Evolutionary conservation across 352 stramenopile species (phyloP).

Genomic region (Phytophthora sp.): DNA sequence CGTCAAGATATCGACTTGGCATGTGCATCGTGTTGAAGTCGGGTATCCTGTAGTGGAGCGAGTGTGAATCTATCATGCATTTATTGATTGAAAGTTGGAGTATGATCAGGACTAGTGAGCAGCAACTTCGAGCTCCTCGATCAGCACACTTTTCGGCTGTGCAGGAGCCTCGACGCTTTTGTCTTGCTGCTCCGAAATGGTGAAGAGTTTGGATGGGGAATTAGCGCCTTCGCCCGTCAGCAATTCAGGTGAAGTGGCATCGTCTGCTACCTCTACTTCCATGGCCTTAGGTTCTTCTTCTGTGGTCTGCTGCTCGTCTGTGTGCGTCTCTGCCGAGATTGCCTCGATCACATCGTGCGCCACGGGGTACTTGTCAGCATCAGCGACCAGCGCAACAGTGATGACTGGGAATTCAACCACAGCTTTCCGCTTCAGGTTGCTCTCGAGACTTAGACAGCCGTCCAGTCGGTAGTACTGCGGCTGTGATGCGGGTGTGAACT

Average conservation of each 20-base stretch:
- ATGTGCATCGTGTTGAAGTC: neutral
- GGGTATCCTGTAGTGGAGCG: neutral
- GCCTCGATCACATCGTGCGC: conserved; percentile 76
- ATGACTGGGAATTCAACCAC: conserved; percentile 85
- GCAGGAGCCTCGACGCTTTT: neutral
- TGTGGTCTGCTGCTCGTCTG: conserved; percentile 2
- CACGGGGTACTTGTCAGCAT: conserved; percentile 62
- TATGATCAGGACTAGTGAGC: conserved; percentile 17
- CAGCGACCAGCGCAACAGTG: conserved; percentile 48
- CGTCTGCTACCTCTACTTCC: conserved; percentile 4
- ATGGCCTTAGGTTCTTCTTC: conserved; percentile 15
- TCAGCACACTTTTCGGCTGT: conserved; percentile 23
- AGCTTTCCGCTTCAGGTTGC: conserved; percentile 78
- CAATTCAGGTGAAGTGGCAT: conserved; percentile 13
- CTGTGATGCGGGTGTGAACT: conserved; percentile 73
- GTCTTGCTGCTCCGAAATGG: conserved; percentile 25
- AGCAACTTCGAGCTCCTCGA: conserved; percentile 35
- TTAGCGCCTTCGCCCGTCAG: conserved; percentile 4
- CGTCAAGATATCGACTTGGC: conserved; percentile 9
- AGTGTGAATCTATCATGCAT: conserved; percentile 26
- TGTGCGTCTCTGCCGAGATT: conserved; percentile 24
- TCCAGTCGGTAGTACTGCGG: conserved; percentile 80
- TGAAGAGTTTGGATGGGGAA: conserved; percentile 19
- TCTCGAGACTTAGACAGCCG: conserved; percentile 62
- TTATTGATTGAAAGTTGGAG: conserved; percentile 20